These are phyloP conservation scores for Daucus carota DNA, from an alignment of 129 eudicot species.

Conservation along the genomic window DNA sequence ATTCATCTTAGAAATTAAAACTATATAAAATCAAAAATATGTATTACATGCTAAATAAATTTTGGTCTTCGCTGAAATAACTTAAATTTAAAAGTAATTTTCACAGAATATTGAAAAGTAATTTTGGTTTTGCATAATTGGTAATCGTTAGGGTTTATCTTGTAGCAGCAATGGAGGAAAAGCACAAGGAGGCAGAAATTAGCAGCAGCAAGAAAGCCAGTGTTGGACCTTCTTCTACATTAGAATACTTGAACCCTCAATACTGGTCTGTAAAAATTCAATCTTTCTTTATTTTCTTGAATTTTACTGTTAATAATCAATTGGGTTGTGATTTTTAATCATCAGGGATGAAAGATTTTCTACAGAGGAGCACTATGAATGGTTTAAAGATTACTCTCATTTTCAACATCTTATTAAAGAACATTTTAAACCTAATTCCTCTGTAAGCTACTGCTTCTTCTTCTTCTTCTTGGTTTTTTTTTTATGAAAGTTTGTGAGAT, in stretches of 20 bases:
- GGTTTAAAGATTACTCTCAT: slow-evolving; percentile 93
- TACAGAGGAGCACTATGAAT: slow-evolving; percentile 87
- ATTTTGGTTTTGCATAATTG: too few relatives aligned
- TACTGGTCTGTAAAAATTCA: slow-evolving; percentile 48
- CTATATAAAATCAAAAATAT: too few relatives aligned
- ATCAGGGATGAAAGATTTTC: slow-evolving; percentile 77
- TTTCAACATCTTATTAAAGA: slow-evolving; percentile 75
- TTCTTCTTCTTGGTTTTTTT: too few relatives aligned
- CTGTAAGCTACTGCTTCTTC: slow-evolving; percentile 39
- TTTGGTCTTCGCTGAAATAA: too few relatives aligned
- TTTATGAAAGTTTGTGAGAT: background rate
- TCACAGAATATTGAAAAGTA: too few relatives aligned
- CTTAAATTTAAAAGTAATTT: too few relatives aligned
- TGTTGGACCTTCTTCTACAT: slow-evolving; percentile 58
- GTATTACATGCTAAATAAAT: too few relatives aligned
- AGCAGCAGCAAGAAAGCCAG: slow-evolving; percentile 18
- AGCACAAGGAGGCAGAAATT: background rate
- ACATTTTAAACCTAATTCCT: slow-evolving; percentile 41
- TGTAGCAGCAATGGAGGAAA: slow-evolving; percentile 1
- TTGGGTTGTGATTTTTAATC: background rate
- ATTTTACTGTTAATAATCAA: background rate
- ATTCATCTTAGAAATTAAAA: too few relatives aligned
- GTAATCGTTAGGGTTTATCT: background rate
- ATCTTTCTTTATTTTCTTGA: background rate
- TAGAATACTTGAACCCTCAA: slow-evolving; percentile 62